These are phyloP conservation scores for Irpex sp. DNA, from an alignment of 1,284 basidiomycete species.

Conservation along the genomic window DNA sequence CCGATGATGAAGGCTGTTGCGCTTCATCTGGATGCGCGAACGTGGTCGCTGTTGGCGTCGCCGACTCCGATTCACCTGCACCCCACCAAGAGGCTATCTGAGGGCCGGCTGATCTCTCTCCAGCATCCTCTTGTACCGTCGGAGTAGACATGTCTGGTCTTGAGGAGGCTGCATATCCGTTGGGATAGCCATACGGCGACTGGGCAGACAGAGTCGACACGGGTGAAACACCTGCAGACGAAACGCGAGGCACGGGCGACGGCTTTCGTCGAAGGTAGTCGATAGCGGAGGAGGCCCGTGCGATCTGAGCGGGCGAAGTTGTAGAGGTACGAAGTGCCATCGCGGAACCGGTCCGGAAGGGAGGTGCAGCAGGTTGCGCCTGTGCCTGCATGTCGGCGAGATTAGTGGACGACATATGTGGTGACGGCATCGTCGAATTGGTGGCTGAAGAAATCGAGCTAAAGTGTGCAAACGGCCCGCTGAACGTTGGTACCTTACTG, in stretches of 20 bases:
- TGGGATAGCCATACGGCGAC: slow-evolving; percentile 24
- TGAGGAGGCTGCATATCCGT: background rate
- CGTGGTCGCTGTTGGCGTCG: slow-evolving; percentile 65
- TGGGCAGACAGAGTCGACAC: slow-evolving; percentile 40
- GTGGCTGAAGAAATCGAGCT: slow-evolving; percentile 87
- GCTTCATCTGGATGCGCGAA: slow-evolving; percentile 51
- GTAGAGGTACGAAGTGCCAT: slow-evolving; percentile 44
- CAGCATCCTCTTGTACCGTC: slow-evolving; percentile 5
- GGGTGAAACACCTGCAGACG: slow-evolving; percentile 49
- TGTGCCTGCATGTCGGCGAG: slow-evolving; percentile 32
- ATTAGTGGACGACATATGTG: slow-evolving; percentile 56
- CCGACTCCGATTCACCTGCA: slow-evolving; percentile 41
- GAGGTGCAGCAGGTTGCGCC: slow-evolving; percentile 31
- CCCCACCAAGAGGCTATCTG: slow-evolving; percentile 60
- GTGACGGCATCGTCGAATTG: slow-evolving; percentile 68
- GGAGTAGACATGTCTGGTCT: background rate
- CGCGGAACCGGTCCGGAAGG: slow-evolving; percentile 61
- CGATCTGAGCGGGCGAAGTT: slow-evolving; percentile 47
- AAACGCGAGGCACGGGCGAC: slow-evolving; percentile 48
- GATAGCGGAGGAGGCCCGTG: slow-evolving; percentile 75
- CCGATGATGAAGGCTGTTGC: slow-evolving; percentile 39
- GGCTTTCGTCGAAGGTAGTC: slow-evolving; percentile 56
- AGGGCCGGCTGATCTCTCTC: slow-evolving; percentile 30
- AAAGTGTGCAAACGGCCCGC: slow-evolving; percentile 93
- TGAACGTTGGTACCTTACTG: slow-evolving; percentile 40